phyloP scores from a whole-genome alignment of 2,329 filamentous ascomycete species.

The Pseudogymnoascus sp. region DNA sequence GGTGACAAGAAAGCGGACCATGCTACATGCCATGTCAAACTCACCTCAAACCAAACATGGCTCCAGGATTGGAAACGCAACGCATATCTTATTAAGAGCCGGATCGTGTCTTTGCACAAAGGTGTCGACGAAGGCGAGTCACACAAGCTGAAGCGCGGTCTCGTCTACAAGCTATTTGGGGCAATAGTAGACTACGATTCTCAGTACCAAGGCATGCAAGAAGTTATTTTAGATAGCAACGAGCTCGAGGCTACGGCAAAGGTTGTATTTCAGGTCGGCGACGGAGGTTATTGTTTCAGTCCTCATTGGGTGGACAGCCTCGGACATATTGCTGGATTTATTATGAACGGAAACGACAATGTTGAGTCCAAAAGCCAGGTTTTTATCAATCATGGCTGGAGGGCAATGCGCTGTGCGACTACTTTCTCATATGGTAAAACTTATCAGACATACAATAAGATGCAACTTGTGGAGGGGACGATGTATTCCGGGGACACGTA shows the following conservation, averaged over 20 bases:
- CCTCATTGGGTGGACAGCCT: slow-evolving; percentile 53
- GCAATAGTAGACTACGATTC: slow-evolving; percentile 50
- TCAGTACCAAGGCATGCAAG: slow-evolving; percentile 49
- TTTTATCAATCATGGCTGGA: slow-evolving; percentile 54
- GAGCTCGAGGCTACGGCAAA: slow-evolving; percentile 35
- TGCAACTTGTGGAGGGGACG: slow-evolving; percentile 41
- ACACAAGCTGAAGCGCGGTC: slow-evolving; percentile 33
- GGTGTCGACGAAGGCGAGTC: slow-evolving; percentile 31
- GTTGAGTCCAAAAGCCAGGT: slow-evolving; percentile 46
- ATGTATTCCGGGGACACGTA: slow-evolving; percentile 47
- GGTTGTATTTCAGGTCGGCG: slow-evolving; percentile 40
- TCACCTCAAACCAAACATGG: slow-evolving; percentile 40
- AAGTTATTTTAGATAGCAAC: slow-evolving; percentile 41
- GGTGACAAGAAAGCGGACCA: slow-evolving; percentile 40
- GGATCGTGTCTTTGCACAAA: slow-evolving; percentile 30
- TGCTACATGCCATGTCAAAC: slow-evolving; percentile 40
- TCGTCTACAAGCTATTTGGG: neutral
- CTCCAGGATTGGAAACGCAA: slow-evolving; percentile 43
- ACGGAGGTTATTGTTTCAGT: slow-evolving; percentile 44
- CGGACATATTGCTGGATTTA: slow-evolving; percentile 52
- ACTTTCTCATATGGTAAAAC: slow-evolving; percentile 36
- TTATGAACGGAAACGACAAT: slow-evolving; percentile 50
- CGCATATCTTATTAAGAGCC: slow-evolving; percentile 43
- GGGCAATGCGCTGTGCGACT: slow-evolving; percentile 42
- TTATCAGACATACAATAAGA: slow-evolving; percentile 49